phyloP scores from a whole-genome alignment of 2,329 filamentous ascomycete genomes.

The Arachnomyces sp. region DNA sequence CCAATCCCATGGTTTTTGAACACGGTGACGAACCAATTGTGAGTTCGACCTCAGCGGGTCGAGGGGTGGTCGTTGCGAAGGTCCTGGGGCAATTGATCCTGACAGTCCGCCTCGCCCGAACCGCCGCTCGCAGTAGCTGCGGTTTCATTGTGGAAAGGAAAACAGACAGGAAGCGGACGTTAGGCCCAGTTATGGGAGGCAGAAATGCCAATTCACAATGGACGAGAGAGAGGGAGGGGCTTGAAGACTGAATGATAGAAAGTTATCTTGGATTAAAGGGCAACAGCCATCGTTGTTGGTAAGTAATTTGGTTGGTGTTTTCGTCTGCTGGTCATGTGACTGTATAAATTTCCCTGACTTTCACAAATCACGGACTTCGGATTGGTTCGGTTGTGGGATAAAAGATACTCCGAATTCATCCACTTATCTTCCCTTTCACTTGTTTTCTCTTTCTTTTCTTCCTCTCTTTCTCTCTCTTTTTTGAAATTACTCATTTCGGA shows the following conservation, averaged over 20 bases:
- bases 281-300: too few species aligned
- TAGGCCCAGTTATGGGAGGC: constrained; percentile 9
- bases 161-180: constrained; percentile 20
- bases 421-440: constrained; percentile 10
- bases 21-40: constrained; percentile 65
- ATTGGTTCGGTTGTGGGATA: constrained; percentile 32
- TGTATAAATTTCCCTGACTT: too few species aligned
- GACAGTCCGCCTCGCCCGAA: constrained; percentile 47
- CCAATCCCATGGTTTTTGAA: constrained; percentile 52
- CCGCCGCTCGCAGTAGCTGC: constrained; percentile 56
- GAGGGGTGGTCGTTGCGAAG: constrained; percentile 72
- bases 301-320: too few species aligned
- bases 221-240: constrained; percentile 14
- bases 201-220: too few species aligned
- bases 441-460: constrained; percentile 10
- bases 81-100: constrained; percentile 59
- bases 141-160: constrained; percentile 50
- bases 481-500: constrained; percentile 51
- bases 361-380: constrained; percentile 31
- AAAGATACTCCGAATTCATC: constrained; percentile 19
- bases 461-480: constrained; percentile 27
- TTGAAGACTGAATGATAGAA: constrained; percentile 12
- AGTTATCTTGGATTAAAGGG: constrained; percentile 3
- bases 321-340: too few species aligned
- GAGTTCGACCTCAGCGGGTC: constrained; percentile 89